These are phyloP conservation scores for Fagus crenata DNA, from an alignment of 306 rosid genomes.

Conservation along the genomic window DNA sequence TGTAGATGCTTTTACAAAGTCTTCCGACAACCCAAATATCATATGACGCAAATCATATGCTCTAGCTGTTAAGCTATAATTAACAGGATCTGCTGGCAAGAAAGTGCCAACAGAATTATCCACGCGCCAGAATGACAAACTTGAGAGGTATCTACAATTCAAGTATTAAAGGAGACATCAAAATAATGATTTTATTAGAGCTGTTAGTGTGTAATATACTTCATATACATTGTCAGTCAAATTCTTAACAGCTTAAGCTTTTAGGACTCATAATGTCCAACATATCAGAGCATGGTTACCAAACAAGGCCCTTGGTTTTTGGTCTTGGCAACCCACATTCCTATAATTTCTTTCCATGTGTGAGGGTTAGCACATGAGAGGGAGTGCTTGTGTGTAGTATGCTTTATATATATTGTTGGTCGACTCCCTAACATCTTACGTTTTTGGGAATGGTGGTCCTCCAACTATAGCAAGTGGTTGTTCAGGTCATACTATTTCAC, in stretches of 20 bases:
- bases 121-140: constrained; percentile 83
- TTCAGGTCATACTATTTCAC: background rate
- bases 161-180: constrained; percentile 7
- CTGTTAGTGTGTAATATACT: background rate
- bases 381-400: background rate
- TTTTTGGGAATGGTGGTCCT: background rate
- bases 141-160: constrained; percentile 53
- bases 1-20: constrained; percentile 33
- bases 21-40: constrained; percentile 66
- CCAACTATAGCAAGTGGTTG: background rate
- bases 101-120: constrained; percentile 89
- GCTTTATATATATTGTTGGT: background rate
- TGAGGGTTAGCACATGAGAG: background rate
- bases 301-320: background rate
- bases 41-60: constrained; percentile 76
- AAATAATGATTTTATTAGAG: background rate
- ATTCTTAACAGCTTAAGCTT: background rate
- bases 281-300: background rate
- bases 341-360: background rate
- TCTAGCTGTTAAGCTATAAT: constrained; percentile 49
- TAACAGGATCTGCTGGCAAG: constrained; percentile 73
- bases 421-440: background rate
- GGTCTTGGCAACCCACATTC: background rate
- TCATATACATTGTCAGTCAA: background rate
- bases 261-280: background rate